Conservation (phyloP, 208 protist genomes). For the Crithidia thermophila region DNA sequence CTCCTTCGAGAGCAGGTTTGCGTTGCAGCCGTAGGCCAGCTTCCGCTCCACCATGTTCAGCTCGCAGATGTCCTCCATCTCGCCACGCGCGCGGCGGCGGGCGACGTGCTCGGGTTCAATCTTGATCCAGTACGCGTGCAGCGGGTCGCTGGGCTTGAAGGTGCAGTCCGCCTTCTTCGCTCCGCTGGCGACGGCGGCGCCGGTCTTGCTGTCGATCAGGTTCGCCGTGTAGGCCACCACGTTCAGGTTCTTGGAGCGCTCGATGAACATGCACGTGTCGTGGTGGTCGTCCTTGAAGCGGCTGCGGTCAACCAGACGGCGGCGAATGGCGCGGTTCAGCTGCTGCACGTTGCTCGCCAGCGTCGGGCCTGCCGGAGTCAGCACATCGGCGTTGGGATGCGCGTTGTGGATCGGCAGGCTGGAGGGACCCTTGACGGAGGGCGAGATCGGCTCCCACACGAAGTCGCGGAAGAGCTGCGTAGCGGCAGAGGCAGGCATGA, state of each 20-base stretch:
- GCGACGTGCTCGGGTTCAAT: conserved; percentile 65
- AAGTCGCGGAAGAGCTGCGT: conserved; percentile 47
- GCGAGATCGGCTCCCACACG: conserved; percentile 27
- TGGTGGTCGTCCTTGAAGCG: conserved; percentile 72
- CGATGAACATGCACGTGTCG: conserved; percentile 85
- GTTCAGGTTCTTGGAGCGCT: conserved; percentile 80
- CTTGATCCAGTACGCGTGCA: conserved; percentile 79
- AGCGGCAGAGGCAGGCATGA: conserved; percentile 61
- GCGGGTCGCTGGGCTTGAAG: conserved; percentile 51
- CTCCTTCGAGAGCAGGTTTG: conserved; percentile 29
- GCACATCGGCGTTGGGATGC: conserved; percentile 73
- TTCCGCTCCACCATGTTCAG: conserved; percentile 72
- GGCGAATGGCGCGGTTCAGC: conserved; percentile 52
- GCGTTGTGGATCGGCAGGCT: conserved; percentile 53
- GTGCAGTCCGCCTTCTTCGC: conserved; percentile 19
- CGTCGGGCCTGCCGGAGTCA: conserved; percentile 43
- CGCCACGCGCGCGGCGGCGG: conserved; percentile 39
- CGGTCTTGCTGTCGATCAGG: conserved; percentile 26
- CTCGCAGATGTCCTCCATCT: conserved; percentile 52
- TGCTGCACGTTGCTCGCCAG: conserved; percentile 54
- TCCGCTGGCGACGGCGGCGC: conserved; percentile 25
- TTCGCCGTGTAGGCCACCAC: conserved; percentile 77
- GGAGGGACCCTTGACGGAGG: conserved; percentile 24
- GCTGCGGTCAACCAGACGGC: conserved; percentile 35
- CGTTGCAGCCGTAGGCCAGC: conserved; percentile 77